A percentile compares a stretch with the other conserved stretches of the same genome.
Evolutionary conservation across 1,284 basidiomycete genomes (phyloP).

Genomic region (Rhodotorula sp.): DNA sequence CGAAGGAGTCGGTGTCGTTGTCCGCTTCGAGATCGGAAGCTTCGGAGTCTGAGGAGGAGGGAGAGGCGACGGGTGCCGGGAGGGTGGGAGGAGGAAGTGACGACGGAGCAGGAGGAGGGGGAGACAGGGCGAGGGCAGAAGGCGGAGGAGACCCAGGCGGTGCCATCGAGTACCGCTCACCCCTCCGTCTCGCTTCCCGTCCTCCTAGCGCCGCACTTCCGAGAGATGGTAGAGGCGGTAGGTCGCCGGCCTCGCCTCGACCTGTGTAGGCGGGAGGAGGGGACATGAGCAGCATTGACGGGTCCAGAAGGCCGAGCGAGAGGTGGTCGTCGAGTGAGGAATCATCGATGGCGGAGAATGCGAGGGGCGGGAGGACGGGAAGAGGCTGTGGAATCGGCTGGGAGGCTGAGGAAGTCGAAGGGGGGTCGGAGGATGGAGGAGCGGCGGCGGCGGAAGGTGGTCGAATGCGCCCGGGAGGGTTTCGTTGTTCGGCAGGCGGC

Average conservation of each 20-base stretch:
- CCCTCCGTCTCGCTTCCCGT: not conserved
- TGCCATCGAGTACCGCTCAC: not conserved
- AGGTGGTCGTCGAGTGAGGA: conserved; percentile 21
- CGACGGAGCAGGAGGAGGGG: not conserved
- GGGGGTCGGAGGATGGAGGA: not conserved
- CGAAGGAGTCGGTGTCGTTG: not conserved
- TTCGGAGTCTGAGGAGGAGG: not conserved
- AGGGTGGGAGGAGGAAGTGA: not conserved
- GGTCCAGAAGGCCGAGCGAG: conserved; percentile 30
- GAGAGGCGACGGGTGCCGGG: too few species aligned
- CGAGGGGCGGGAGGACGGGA: not conserved
- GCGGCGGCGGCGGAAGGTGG: not conserved
- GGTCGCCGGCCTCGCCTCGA: not conserved
- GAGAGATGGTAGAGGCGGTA: not conserved
- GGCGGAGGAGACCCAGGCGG: not conserved
- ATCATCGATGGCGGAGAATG: not conserved
- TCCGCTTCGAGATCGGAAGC: not conserved
- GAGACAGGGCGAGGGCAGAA: not conserved
- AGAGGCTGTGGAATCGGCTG: not conserved
- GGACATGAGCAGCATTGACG: conserved; percentile 11
- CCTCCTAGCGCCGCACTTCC: not conserved
- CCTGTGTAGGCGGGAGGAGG: conserved; percentile 22
- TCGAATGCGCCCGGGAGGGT: not conserved
- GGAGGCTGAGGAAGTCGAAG: not conserved
- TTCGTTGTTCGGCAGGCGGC: too few species aligned